Conservation (phyloP, 352 stramenopile genomes). For the Pythium pyrilobum region DNA sequence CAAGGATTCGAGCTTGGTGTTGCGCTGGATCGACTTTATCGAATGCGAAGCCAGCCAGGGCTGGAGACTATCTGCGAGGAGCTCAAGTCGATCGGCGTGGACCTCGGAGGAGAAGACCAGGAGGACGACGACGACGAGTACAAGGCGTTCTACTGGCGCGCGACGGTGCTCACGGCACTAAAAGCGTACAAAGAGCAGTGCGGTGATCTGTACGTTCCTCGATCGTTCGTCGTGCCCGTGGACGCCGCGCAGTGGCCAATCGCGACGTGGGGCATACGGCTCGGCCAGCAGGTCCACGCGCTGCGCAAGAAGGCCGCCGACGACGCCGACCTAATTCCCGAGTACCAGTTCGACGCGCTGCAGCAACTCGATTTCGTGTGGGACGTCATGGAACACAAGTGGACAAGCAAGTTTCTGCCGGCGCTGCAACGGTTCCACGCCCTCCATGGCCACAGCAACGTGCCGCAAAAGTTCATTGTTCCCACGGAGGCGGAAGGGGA, state of each 20-base stretch:
- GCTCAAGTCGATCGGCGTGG: slow-evolving; percentile 29
- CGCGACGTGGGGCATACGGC: slow-evolving; percentile 27
- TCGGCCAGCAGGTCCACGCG: slow-evolving; percentile 33
- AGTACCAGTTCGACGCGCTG: slow-evolving; percentile 20
- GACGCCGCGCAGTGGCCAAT: slow-evolving; percentile 25
- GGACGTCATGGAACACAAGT: slow-evolving; percentile 25
- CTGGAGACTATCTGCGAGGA: slow-evolving; percentile 4
- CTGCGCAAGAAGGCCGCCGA: slow-evolving; percentile 22
- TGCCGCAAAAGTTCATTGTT: slow-evolving; percentile 75
- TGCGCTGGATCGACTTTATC: slow-evolving; percentile 26
- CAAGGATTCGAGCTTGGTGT: slow-evolving; percentile 35
- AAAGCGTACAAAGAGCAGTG: slow-evolving; percentile 25
- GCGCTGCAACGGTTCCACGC: slow-evolving; percentile 59
- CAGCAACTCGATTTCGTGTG: slow-evolving; percentile 24
- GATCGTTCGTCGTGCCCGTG: slow-evolving; percentile 33
- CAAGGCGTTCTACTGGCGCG: slow-evolving; percentile 37
- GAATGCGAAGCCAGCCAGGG: not conserved
- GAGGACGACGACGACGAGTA: slow-evolving; percentile 21
- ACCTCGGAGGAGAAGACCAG: too few relatives aligned
- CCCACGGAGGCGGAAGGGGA: slow-evolving; percentile 9
- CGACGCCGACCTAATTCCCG: slow-evolving; percentile 25
- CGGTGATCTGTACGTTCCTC: slow-evolving; percentile 31
- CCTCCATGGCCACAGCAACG: slow-evolving; percentile 67
- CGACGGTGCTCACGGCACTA: slow-evolving; percentile 25
- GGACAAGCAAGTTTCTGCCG: slow-evolving; percentile 25